Evolutionary conservation across 2,329 filamentous ascomycete species (phyloP), one percentile per base, ranked within the genome.

Genomic region (Coleophoma cylindrospora): DNA sequence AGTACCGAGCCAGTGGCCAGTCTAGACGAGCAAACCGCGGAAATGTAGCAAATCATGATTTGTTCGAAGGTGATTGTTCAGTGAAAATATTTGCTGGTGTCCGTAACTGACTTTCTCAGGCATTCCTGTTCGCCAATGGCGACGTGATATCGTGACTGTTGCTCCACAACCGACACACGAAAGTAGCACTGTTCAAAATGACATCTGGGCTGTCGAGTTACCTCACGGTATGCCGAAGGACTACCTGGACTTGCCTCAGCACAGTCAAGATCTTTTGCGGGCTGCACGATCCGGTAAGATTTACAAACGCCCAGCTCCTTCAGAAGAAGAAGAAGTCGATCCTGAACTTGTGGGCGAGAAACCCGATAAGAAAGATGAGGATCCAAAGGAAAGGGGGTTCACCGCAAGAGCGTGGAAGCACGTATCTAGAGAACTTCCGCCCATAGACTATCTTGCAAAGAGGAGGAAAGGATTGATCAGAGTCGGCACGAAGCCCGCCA

Each of bases 111-210:
- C 11, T 13, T 9, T 7, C 15, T n/a, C 36, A 38, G 36, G 36
- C 3, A 78, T 96, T 11, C 92, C 92, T 14, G 87, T 96, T 51
- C 86, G 91, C 63, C 90, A 95, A 79, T 97, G 91, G 87, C 84
- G 88, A 50, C 83, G 87, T 56, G 83, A 87, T 51, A 75, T 74
- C 69, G 78, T 89, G 50, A 85, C 73, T 40, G 73, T 92, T 63
- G 83, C 82, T 57, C 84, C 89, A 47, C 81, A 81, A 12, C 73
- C 78, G 10, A 76, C 81, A 36, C 74, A 81, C 54, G 86, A 91
- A 59, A 81, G 77, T 27, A 74, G 71, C 33, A 75, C 72, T 33
- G 64, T 83, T 54, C 77, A 77, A 57, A 81, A 83, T 61, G 81
- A 87, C 64, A 74, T 81, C 47, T 92, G 87, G 80, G 84, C 83